A percentile compares a stretch with the other conserved stretches of the same genome.
phyloP scores from a whole-genome alignment of 164 flowering plant species.

The Aristolochia californica region DNA sequence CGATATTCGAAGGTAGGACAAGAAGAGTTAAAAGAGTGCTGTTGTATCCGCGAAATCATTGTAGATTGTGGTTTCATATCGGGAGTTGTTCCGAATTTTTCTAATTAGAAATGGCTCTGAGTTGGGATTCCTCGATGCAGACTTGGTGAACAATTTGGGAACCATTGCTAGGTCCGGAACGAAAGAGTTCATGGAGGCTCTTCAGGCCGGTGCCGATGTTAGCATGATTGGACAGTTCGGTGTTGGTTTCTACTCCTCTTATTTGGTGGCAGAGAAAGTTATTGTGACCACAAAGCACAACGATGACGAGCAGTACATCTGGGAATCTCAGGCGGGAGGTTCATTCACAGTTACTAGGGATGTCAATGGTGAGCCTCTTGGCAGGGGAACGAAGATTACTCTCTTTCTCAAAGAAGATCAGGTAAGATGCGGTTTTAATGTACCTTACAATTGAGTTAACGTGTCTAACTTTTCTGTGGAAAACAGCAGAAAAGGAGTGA shows the following conservation, averaged over 20 bases:
- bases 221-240: constrained; percentile 18
- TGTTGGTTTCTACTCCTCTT: constrained; percentile 15
- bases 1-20: too few species aligned
- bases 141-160: constrained; percentile 16
- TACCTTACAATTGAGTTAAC: too few species aligned
- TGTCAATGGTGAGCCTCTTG: constrained; percentile 11
- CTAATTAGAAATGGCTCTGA: too few species aligned
- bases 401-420: constrained; percentile 16
- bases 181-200: constrained; percentile 15
- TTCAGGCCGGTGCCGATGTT: constrained; percentile 15
- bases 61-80: too few species aligned
- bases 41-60: too few species aligned
- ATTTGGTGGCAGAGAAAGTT: constrained; percentile 13
- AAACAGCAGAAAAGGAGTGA: background rate
- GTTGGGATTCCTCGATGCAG: background rate
- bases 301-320: constrained; percentile 12
- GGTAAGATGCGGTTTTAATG: background rate
- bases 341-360: constrained; percentile 13
- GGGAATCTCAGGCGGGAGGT: constrained; percentile 19
- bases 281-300: constrained; percentile 13
- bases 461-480: background rate
- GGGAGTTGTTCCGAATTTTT: too few species aligned
- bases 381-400: constrained; percentile 15
- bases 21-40: too few species aligned
- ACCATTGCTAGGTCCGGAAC: constrained; percentile 18